phyloP scores from a whole-genome alignment of 192 early-diverging fungal genomes.

The Coemansia sp. region DNA sequence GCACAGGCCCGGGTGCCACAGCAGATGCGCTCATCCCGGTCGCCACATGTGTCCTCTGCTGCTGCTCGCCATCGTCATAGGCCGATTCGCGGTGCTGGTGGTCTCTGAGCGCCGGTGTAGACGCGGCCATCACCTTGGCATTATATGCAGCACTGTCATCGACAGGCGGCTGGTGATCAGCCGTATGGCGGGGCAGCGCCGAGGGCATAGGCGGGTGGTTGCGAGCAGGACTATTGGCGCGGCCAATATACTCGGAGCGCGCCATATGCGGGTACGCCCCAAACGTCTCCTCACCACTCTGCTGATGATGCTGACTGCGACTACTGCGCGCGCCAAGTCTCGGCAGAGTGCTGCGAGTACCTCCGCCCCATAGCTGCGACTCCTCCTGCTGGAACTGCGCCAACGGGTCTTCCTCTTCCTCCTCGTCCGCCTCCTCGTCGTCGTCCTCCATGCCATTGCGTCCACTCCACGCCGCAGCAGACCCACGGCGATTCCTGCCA shows the following conservation, averaged over 20 bases:
- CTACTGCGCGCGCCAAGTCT: constrained; percentile 34
- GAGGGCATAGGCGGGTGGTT: not conserved
- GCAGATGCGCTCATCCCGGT: not conserved
- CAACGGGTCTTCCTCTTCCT: constrained; percentile 41
- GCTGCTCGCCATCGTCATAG: not conserved
- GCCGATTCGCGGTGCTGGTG: not conserved
- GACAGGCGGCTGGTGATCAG: not conserved
- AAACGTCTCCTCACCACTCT: not conserved
- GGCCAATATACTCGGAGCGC: constrained; percentile 49
- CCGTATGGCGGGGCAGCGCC: not conserved
- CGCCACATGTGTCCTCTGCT: not conserved
- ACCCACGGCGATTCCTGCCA: constrained; percentile 7
- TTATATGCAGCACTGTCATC: not conserved
- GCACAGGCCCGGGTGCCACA: not conserved
- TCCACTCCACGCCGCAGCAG: constrained; percentile 4
- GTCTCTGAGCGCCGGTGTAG: constrained; percentile 34
- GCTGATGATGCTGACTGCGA: constrained; percentile 1
- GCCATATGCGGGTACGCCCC: constrained; percentile 23
- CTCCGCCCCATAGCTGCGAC: constrained; percentile 54
- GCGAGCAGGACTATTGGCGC: not conserved
- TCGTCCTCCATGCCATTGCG: constrained; percentile 13
- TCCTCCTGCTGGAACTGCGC: constrained; percentile 56
- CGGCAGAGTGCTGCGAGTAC: constrained; percentile 46
- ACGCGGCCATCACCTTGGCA: constrained; percentile 33
- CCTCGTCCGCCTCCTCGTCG: not conserved